Conservation (phyloP, 257 asterid species). For the Knoxia roxburghii region DNA sequence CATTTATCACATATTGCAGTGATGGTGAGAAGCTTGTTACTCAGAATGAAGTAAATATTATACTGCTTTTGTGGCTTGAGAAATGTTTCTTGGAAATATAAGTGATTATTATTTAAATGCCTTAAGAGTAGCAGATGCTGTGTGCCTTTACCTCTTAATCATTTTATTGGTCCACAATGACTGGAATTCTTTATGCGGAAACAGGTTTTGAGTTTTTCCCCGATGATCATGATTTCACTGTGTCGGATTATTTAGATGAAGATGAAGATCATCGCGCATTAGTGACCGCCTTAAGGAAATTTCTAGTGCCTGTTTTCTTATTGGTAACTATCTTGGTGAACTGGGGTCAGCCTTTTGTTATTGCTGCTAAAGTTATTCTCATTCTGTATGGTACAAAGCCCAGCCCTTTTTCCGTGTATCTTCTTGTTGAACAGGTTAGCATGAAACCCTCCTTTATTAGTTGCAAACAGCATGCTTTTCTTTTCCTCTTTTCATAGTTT, state of each 20-base stretch:
- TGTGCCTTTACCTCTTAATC: background rate
- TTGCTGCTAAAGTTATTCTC: conserved; percentile 31
- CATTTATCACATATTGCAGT: conserved; percentile 22
- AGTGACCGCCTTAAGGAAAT: conserved; percentile 23
- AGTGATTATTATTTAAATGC: background rate
- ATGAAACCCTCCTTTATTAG: conserved; percentile 3
- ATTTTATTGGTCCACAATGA: background rate
- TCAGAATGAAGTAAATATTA: background rate
- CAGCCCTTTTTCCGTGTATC: conserved; percentile 34
- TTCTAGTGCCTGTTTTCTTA: conserved; percentile 36
- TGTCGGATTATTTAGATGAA: conserved; percentile 15
- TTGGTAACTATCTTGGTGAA: conserved; percentile 29
- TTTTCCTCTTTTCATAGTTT: background rate
- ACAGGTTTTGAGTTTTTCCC: conserved; percentile 24
- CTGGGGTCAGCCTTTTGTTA: conserved; percentile 47
- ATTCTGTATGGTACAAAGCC: conserved; percentile 36
- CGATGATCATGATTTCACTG: conserved; percentile 17
- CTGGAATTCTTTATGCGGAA: background rate
- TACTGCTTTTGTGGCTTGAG: background rate
- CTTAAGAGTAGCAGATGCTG: background rate
- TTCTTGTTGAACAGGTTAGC: conserved; percentile 40
- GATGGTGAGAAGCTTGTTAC: conserved; percentile 29
- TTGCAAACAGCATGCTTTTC: background rate
- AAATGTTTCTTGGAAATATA: background rate
- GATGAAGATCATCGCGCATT: conserved; percentile 17